Percentiles rank a stretch among this genome's conserved stretches.
Conservation (phyloP, 2,329 filamentous ascomycete species). For the Fusarium heterosporum region DNA sequence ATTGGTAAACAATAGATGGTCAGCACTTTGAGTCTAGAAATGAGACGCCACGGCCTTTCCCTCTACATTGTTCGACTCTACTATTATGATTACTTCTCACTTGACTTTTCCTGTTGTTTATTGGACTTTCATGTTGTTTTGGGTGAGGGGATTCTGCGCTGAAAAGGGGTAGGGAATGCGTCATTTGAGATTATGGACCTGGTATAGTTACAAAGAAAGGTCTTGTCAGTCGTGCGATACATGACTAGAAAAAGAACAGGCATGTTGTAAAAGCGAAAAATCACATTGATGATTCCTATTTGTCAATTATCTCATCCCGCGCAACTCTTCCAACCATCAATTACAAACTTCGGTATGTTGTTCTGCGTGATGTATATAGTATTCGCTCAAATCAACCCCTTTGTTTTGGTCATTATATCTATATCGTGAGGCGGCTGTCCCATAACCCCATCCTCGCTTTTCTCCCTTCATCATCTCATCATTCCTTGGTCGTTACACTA, state of each 20-base stretch:
- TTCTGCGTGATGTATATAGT: background rate
- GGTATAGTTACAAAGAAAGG: constrained; percentile 14
- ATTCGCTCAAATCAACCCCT: constrained; percentile 13
- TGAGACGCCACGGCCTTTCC: constrained; percentile 4
- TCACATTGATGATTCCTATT: background rate
- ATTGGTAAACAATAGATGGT: constrained; percentile 36
- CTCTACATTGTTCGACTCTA: background rate
- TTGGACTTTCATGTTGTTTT: constrained; percentile 14
- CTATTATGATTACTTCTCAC: constrained; percentile 7
- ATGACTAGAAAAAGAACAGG: constrained; percentile 8
- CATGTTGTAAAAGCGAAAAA: constrained; percentile 6
- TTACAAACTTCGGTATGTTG: constrained; percentile 8
- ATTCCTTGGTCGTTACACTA: constrained; percentile 24
- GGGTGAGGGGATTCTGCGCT: background rate
- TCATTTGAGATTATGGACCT: constrained; percentile 8
- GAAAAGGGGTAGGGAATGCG: background rate
- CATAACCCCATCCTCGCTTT: background rate
- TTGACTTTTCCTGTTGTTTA: constrained; percentile 15
- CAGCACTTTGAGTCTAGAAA: constrained; percentile 12
- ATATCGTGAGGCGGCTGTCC: constrained; percentile 17
- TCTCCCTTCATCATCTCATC: constrained; percentile 2
- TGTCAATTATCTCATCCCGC: background rate
- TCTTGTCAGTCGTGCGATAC: background rate
- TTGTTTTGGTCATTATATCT: constrained; percentile 15
- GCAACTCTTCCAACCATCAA: constrained; percentile 2